A percentile compares a stretch with the other conserved stretches of the same genome.
phyloP scores from a whole-genome alignment of 495 filamentous ascomycete genomes.

The Stereocaulon alpinum region DNA sequence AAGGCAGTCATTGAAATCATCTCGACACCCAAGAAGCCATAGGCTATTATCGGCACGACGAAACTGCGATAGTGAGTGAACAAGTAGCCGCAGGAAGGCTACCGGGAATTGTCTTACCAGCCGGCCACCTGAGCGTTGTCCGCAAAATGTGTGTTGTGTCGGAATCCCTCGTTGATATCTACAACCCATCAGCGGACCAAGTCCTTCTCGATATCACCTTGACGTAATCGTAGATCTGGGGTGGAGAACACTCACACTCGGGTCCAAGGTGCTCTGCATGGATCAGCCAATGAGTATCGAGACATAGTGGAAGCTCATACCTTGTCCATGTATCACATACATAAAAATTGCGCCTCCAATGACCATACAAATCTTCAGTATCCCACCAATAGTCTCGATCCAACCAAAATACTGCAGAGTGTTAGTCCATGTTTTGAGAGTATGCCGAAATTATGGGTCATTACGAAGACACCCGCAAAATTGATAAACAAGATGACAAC shows the following conservation, averaged over 20 bases:
- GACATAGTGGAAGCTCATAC: constrained; percentile 10
- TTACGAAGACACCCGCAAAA: constrained; percentile 28
- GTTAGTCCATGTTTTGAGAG: background rate
- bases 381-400: constrained; percentile 31
- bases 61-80: constrained; percentile 20
- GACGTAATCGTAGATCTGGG: background rate
- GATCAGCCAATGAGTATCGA: background rate
- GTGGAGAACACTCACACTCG: background rate
- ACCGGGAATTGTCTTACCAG: constrained; percentile 24
- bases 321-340: constrained; percentile 29
- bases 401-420: constrained; percentile 29
- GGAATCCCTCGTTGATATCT: constrained; percentile 26
- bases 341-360: constrained; percentile 25
- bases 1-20: constrained; percentile 36
- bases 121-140: constrained; percentile 26
- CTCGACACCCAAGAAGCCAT: constrained; percentile 38
- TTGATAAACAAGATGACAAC: constrained; percentile 29
- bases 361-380: constrained; percentile 30
- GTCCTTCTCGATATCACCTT: background rate
- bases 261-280: background rate
- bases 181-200: background rate
- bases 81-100: background rate
- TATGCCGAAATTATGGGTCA: background rate
- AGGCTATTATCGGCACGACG: constrained; percentile 35
- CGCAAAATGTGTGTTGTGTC: constrained; percentile 25